Base-by-base conservation (phyloP, 306 rosid genomes). In the Rosa rugosa region DNA sequence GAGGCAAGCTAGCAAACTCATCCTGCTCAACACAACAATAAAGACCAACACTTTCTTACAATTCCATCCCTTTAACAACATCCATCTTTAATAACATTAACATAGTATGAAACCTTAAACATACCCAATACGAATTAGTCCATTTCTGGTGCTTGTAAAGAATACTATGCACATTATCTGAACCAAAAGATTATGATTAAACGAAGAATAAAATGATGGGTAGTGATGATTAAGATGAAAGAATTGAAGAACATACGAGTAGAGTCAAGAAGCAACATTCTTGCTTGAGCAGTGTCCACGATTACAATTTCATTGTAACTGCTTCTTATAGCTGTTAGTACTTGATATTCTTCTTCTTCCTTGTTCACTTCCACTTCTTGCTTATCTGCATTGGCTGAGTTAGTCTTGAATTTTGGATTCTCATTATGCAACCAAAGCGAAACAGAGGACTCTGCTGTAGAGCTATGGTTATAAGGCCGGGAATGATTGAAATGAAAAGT, bases 1-100 rank as follows among this genome's bases (percentile, higher is more conserved):
- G 91, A 34, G 96, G 97, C 91, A 95, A 85, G 89, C 96, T 90
- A 77, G 96, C 91, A 83, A 91, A 92, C 78, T 93, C 98, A 76
- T 93, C 99, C 97, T 95, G 90, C 73, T 81, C 45, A 81, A 82
- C 59, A 79, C 31, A 87, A 81, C 67, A 83, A 76, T 45, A 38
- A 44, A 47, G 8, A 57, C 18, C 63, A 54, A 11, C 34, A 62
- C 47, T 46, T 46, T 59, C 31, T 62, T n/a, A 72, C 10, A 72
- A 11, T 66, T 17, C 8, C 5, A 69, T 68, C 51, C 13, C 34
- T 34, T 40, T 1, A 68, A 68, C 72, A 18, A 41, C 45, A 2
- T 0, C 2, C 1, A 64, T 65, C 23, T 36, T 65, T 47, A 16
- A 66, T 66, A 38, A 38, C 4, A 10, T 36, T 8, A 18, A 36